A percentile compares a stretch with the other conserved stretches of the same genome.
Evolutionary conservation across 1,139 yeast genomes (phyloP).

Genomic region (Diutina mesorugosa): DNA sequence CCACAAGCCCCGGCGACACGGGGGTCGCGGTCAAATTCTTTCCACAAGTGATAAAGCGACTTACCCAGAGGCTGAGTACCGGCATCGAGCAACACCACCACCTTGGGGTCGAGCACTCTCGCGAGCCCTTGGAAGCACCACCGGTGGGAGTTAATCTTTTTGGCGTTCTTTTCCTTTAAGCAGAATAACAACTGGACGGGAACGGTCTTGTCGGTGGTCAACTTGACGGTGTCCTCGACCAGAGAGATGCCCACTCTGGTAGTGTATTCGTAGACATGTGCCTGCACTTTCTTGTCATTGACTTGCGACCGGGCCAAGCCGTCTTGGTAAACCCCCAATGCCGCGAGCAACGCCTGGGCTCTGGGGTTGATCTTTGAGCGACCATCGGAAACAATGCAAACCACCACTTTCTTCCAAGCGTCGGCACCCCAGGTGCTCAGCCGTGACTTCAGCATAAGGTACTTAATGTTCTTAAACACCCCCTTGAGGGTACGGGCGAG

Average conservation of each 20-base stretch:
- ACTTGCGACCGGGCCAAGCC: slow-evolving; percentile 36
- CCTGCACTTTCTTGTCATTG: slow-evolving; percentile 33
- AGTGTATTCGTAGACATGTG: slow-evolving; percentile 35
- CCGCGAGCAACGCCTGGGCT: slow-evolving; percentile 35
- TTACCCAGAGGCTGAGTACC: slow-evolving; percentile 38
- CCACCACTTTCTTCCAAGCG: slow-evolving; percentile 37
- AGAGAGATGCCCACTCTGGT: slow-evolving; percentile 35
- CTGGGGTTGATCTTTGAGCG: slow-evolving; percentile 35
- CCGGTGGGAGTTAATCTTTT: slow-evolving; percentile 35
- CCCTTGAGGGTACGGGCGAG: slow-evolving; percentile 36
- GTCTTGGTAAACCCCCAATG: slow-evolving; percentile 36
- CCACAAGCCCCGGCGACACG: slow-evolving; percentile 41
- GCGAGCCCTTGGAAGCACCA: slow-evolving; percentile 41
- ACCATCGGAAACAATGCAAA: slow-evolving; percentile 36
- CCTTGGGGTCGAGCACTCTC: slow-evolving; percentile 29
- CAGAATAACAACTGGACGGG: slow-evolving; percentile 36
- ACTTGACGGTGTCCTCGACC: slow-evolving; percentile 33
- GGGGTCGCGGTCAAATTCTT: slow-evolving; percentile 32
- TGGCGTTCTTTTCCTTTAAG: slow-evolving; percentile 33
- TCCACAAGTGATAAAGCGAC: slow-evolving; percentile 35
- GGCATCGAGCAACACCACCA: slow-evolving; percentile 32
- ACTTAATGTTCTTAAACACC: slow-evolving; percentile 34
- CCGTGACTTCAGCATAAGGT: slow-evolving; percentile 30
- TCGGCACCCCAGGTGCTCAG: slow-evolving; percentile 35
- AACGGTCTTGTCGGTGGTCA: slow-evolving; percentile 35